phyloP scores from a whole-genome alignment of 305 asterid genomes.

The Fraxinus albicans region DNA sequence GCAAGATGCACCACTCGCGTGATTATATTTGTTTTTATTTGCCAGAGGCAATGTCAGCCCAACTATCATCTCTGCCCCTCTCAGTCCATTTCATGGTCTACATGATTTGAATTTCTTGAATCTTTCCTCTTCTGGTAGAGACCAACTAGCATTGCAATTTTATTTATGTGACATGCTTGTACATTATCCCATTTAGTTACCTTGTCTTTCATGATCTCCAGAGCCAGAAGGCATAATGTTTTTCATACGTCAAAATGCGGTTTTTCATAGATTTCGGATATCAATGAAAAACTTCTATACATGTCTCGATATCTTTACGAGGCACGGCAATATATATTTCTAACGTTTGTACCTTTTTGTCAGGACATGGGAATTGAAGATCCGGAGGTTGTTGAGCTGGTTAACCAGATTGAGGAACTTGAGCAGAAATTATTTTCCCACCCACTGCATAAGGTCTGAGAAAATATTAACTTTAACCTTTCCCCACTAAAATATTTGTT shows the following conservation, averaged over 20 bases:
- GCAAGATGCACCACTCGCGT: background rate
- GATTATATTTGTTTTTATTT: background rate
- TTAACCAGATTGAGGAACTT: slow-evolving; percentile 72
- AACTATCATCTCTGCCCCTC: background rate
- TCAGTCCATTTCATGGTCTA: slow-evolving; percentile 1
- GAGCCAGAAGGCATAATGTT: background rate
- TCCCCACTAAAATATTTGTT: slow-evolving; percentile 10
- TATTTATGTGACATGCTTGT: background rate
- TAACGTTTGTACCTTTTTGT: slow-evolving; percentile 22
- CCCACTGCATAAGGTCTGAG: slow-evolving; percentile 75
- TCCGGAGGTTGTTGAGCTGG: slow-evolving; percentile 75
- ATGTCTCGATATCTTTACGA: slow-evolving; percentile 6
- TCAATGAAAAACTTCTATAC: slow-evolving; percentile 2
- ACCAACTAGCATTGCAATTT: background rate
- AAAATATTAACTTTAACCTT: background rate
- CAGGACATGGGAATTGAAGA: slow-evolving; percentile 95
- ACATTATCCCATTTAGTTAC: background rate
- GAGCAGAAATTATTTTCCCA: slow-evolving; percentile 76
- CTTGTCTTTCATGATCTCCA: background rate
- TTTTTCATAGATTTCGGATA: slow-evolving; percentile 1
- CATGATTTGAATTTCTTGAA: slow-evolving; percentile 8
- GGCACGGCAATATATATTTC: slow-evolving; percentile 2
- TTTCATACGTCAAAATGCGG: background rate
- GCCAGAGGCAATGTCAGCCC: background rate
- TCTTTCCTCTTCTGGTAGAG: background rate